Conservation (phyloP, 2,329 filamentous ascomycete species). For the Monosporascus sp. region DNA sequence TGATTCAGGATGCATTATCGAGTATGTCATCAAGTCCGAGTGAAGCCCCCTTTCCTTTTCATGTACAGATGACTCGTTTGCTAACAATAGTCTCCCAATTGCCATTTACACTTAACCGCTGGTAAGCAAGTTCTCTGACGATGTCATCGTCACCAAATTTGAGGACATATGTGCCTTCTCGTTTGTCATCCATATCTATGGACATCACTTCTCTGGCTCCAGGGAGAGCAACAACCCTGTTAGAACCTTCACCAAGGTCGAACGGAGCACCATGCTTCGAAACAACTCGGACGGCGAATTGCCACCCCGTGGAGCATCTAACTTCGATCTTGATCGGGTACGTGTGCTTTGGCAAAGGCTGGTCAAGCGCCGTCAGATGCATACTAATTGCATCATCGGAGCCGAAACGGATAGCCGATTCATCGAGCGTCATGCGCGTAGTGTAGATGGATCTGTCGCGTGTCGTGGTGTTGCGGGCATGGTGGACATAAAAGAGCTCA, state of each 20-base stretch:
- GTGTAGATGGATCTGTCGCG: conserved; percentile 24
- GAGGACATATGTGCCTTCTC: conserved; percentile 9
- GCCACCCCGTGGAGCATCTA: conserved; percentile 2
- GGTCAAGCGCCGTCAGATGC: conserved; percentile 25
- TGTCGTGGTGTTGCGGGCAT: conserved; percentile 26
- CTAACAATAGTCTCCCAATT: conserved; percentile 6
- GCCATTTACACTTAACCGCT: conserved; percentile 8
- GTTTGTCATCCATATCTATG: background rate
- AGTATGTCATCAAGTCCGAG: too few relatives aligned
- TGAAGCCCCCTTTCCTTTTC: background rate
- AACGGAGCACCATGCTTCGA: conserved; percentile 17
- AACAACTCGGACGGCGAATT: conserved; percentile 13
- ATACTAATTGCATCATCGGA: conserved; percentile 24
- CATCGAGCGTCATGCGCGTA: conserved; percentile 25
- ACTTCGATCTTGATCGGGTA: conserved; percentile 22
- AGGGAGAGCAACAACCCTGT: conserved; percentile 18
- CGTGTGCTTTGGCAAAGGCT: conserved; percentile 23
- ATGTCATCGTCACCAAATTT: conserved; percentile 4
- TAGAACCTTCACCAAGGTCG: conserved; percentile 18
- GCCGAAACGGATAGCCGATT: conserved; percentile 16
- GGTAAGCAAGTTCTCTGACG: conserved; percentile 13
- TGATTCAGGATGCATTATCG: too few relatives aligned
- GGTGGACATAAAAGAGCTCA: conserved; percentile 31
- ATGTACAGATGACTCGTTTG: background rate
- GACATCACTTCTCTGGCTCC: conserved; percentile 6